Evolutionary conservation across 371 early-diverging fungal genomes (phyloP).

Genomic region (Capillidium heterosporum): DNA sequence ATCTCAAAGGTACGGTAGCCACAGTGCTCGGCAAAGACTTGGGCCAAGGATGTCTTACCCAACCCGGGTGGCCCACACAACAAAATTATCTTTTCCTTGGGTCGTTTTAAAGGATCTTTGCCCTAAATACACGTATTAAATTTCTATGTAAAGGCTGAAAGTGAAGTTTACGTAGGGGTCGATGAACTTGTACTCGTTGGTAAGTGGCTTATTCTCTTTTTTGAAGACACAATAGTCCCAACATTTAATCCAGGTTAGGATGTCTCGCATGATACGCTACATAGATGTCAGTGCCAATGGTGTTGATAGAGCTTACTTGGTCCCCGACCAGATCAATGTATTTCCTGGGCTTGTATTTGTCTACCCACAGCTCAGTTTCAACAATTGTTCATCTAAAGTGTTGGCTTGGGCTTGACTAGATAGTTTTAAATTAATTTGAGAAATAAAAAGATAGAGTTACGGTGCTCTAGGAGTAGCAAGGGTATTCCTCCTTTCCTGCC

Average conservation of each 20-base stretch:
- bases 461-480: not conserved
- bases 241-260: conserved; percentile 80
- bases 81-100: conserved; percentile 49
- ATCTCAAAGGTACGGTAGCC: conserved; percentile 89
- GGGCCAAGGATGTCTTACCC: conserved; percentile 97
- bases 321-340: conserved; percentile 89
- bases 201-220: too few species aligned
- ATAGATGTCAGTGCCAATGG: not conserved
- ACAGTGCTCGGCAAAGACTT: conserved; percentile 80
- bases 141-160: conserved; percentile 8
- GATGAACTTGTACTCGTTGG: conserved; percentile 7
- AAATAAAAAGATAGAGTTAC: not conserved
- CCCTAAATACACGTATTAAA: conserved; percentile 8
- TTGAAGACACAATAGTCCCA: conserved; percentile 95
- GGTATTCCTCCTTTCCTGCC: not conserved
- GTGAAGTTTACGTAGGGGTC: not conserved
- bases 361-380: conserved; percentile 60
- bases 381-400: conserved; percentile 5
- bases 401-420: not conserved
- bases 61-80: conserved; percentile 93
- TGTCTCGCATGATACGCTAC: conserved; percentile 63
- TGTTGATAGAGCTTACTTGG: conserved; percentile 25
- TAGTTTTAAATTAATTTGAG: not conserved
- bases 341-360: conserved; percentile 67
- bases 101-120: conserved; percentile 11